Percentiles rank a stretch among this genome's conserved stretches.
phyloP scores from a whole-genome alignment of 1,284 basidiomycete species.

The Ceratobasidium sp. region DNA sequence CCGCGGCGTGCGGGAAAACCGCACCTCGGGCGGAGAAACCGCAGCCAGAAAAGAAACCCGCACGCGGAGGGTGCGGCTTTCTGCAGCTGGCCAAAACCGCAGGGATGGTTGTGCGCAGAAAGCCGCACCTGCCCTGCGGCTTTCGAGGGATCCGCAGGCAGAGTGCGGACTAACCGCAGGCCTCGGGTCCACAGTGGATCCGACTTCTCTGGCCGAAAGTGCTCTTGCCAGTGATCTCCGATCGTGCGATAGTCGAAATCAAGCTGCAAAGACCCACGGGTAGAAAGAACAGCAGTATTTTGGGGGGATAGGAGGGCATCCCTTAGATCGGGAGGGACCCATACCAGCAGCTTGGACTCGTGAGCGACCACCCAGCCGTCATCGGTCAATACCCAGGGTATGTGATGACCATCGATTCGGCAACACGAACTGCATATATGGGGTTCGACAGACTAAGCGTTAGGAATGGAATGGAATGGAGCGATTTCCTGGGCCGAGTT shows the following conservation, averaged over 20 bases:
- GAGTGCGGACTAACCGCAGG: too few species aligned
- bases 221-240: neutral
- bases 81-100: too few species aligned
- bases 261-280: neutral
- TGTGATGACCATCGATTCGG: neutral
- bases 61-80: too few species aligned
- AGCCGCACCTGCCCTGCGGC: too few species aligned
- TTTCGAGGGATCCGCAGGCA: too few species aligned
- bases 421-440: neutral
- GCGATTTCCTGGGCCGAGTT: neutral
- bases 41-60: too few species aligned
- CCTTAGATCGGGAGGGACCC: slow-evolving; percentile 12
- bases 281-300: neutral
- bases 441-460: neutral
- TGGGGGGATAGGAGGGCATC: neutral
- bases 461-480: neutral
- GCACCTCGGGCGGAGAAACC: too few species aligned
- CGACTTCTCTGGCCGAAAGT: too few species aligned
- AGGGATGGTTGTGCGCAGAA: too few species aligned
- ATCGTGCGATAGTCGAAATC: neutral
- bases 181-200: too few species aligned
- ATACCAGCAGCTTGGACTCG: too few species aligned
- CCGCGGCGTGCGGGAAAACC: too few species aligned
- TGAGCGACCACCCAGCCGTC: neutral
- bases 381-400: slow-evolving; percentile 7